These are phyloP conservation scores for Agrocybe pediades DNA, from an alignment of 768 basidiomycete genomes.

Conservation along the genomic window DNA sequence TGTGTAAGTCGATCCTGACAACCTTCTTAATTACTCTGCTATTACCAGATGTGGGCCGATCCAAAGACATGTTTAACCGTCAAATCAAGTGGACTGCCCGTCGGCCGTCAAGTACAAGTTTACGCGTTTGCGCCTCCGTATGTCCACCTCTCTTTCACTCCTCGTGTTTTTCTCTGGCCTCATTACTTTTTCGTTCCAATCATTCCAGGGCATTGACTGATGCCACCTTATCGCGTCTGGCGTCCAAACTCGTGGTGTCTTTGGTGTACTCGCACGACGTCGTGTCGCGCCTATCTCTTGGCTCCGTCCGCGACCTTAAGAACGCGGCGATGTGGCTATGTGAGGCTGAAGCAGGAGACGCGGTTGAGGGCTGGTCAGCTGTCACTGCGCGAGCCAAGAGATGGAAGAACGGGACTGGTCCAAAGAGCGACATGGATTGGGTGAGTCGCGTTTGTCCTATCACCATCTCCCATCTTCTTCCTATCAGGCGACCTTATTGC, in stretches of 20 bases:
- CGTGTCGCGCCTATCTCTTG: conserved; percentile 76
- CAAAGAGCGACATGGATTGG: conserved; percentile 57
- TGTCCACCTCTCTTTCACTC: conserved; percentile 23
- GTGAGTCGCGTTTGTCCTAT: conserved; percentile 28
- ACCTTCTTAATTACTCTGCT: background rate
- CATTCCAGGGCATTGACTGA: conserved; percentile 70
- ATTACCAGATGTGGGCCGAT: conserved; percentile 79
- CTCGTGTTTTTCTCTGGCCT: conserved; percentile 1
- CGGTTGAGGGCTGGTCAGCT: conserved; percentile 52
- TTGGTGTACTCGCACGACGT: conserved; percentile 85
- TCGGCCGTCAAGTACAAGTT: conserved; percentile 64
- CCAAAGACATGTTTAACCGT: conserved; percentile 73
- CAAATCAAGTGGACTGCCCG: conserved; percentile 69
- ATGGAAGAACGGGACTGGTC: conserved; percentile 60
- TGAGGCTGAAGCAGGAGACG: conserved; percentile 58
- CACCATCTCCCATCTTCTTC: too few species aligned
- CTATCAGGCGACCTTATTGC: too few species aligned
- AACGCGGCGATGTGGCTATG: conserved; percentile 82
- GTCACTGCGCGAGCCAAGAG: conserved; percentile 50
- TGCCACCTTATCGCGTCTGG: conserved; percentile 56
- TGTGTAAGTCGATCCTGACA: background rate
- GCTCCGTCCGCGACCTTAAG: conserved; percentile 73
- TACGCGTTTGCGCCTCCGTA: conserved; percentile 85
- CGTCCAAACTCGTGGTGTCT: conserved; percentile 67
- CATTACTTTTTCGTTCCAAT: background rate